Base-by-base conservation (phyloP, 2,329 filamentous ascomycete genomes). In the Ambrosiella cleistominuta region DNA sequence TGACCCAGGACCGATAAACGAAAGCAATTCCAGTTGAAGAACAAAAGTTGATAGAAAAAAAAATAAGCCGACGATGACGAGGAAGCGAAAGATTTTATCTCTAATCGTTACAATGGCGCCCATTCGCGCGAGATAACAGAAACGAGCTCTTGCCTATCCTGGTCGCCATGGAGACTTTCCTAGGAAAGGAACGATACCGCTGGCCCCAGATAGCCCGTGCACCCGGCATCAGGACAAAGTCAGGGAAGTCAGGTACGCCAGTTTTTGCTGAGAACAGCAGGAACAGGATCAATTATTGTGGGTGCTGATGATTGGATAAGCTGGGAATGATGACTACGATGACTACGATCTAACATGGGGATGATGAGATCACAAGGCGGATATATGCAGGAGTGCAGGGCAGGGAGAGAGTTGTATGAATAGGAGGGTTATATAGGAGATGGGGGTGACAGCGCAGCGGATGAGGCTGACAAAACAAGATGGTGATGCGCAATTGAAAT, bases 171-270 rank as follows among this genome's bases (percentile, higher is more conserved):
- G 39, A 38, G 35, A 58, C 35, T 17, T 47, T 45, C 12, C 36
- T 35, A 49, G 15, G n/a, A 49, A 58, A 58, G 50, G 57, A 58
- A 54, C 50, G 49, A 54, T 58, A 54, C 50, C 54, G 39, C 38
- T 17, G 35, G 49, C 40, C 38, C 19, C 5, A 37, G 38, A 15
- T 58, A 36, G 55, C 38, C 55, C 45, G 55, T 57, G 55, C 55
- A 39, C 13, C n/a, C 7, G 7, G 44, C n/a, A 2, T 3, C 11
- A 13, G 27, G 11, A 17, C 27, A 51, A 11, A n/a, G 8, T 27
- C 19, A 27, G 27, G 47, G 47, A 51, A 51, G 27, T 15, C 47
- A 51, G 47, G 15, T 51, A 51, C 9, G 17, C 8, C 12, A 27
- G 19, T 19, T 54, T 39, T 56, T 13, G 54, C 27, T 27, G 27